These are phyloP conservation scores for Penicillium vulpinum DNA, from an alignment of 2,329 filamentous ascomycete genomes.

Conservation along the genomic window DNA sequence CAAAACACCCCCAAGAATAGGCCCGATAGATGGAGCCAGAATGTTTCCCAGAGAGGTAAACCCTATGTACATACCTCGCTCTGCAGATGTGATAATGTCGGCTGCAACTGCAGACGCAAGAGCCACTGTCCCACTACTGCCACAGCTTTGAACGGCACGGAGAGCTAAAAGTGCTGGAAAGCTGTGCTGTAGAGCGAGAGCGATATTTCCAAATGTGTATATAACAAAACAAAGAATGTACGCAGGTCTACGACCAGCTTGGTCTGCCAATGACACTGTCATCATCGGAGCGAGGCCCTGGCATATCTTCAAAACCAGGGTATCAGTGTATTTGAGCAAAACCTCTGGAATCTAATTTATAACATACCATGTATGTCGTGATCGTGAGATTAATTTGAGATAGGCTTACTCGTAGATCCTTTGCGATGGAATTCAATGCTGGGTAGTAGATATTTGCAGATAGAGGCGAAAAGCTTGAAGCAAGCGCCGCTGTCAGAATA, in stretches of 20 bases:
- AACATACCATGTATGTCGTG: conserved; percentile 36
- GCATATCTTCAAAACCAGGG: conserved; percentile 36
- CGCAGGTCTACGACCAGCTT: conserved; percentile 49
- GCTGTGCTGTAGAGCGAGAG: conserved; percentile 41
- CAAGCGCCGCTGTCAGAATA: conserved; percentile 40
- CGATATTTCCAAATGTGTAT: conserved; percentile 46
- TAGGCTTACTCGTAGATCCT: conserved; percentile 26
- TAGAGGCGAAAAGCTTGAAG: conserved; percentile 45
- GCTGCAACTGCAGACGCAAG: conserved; percentile 43
- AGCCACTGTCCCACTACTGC: conserved; percentile 44
- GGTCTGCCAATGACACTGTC: conserved; percentile 50
- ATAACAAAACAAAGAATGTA: conserved; percentile 49
- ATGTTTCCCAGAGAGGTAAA: conserved; percentile 31
- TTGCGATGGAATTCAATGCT: conserved; percentile 33
- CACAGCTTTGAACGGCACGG: conserved; percentile 47
- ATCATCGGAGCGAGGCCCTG: conserved; percentile 54
- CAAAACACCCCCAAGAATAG: conserved; percentile 53
- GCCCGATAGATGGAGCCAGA: conserved; percentile 51
- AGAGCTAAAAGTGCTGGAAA: conserved; percentile 41
- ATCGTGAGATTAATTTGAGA: conserved; percentile 31
- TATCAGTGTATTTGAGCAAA: neutral
- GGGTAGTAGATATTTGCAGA: conserved; percentile 44
- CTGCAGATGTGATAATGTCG: conserved; percentile 43
- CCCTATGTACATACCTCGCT: conserved; percentile 47
- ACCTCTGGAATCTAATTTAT: neutral